phyloP scores from a whole-genome alignment of 768 basidiomycete species.

The Xerocomellus intermedius region DNA sequence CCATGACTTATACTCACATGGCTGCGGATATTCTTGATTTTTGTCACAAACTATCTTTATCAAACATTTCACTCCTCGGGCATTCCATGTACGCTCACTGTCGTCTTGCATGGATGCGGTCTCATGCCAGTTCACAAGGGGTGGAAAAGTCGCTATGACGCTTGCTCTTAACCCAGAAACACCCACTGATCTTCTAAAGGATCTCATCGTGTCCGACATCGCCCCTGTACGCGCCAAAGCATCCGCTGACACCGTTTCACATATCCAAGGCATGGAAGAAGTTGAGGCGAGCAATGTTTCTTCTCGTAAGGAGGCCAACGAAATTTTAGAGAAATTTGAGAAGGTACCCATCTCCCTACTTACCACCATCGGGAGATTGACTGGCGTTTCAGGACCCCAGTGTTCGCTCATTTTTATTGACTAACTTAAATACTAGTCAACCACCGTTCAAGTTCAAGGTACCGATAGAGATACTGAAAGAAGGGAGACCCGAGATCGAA shows the following conservation, averaged over 20 bases:
- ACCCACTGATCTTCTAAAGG: constrained; percentile 41
- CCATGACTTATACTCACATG: constrained; percentile 79
- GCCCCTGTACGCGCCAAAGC: constrained; percentile 60
- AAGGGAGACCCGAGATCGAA: constrained; percentile 66
- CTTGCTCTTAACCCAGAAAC: constrained; percentile 51
- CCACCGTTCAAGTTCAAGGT: constrained; percentile 63
- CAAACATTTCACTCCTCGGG: constrained; percentile 72
- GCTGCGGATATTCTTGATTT: constrained; percentile 75
- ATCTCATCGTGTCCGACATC: constrained; percentile 80
- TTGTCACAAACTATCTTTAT: constrained; percentile 50
- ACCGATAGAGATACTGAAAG: constrained; percentile 64
- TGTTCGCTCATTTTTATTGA: constrained; percentile 81
- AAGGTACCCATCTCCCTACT: constrained; percentile 40
- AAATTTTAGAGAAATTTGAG: constrained; percentile 60
- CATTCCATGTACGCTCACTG: constrained; percentile 76
- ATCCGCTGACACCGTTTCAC: constrained; percentile 63
- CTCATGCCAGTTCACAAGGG: constrained; percentile 48
- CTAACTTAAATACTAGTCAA: constrained; percentile 57
- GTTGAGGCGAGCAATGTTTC: constrained; percentile 59
- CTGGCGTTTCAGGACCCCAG: constrained; percentile 56
- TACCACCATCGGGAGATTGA: constrained; percentile 1
- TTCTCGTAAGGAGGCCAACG: constrained; percentile 68
- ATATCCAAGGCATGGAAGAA: constrained; percentile 70
- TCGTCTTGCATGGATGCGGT: not conserved
- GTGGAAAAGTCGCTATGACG: constrained; percentile 80